These are phyloP conservation scores for Ilex aquifolium DNA, from an alignment of 257 asterid genomes.

Conservation along the genomic window DNA sequence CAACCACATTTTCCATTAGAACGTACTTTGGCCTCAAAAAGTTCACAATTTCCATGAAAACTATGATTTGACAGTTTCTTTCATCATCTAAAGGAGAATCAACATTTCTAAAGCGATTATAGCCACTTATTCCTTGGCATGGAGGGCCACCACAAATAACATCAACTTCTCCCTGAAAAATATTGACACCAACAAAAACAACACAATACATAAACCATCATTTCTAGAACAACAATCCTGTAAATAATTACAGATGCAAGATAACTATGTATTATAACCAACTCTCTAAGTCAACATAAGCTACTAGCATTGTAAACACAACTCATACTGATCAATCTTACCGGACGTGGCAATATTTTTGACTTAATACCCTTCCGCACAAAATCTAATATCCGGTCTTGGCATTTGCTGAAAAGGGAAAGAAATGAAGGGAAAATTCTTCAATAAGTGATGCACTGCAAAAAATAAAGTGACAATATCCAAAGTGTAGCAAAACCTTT, in stretches of 20 bases:
- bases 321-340: conserved; percentile 22
- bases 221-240: neutral
- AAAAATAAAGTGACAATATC: neutral
- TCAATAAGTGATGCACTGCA: neutral
- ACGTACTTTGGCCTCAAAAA: conserved; percentile 48
- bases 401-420: conserved; percentile 30
- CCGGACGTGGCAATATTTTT: conserved; percentile 43
- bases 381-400: conserved; percentile 32
- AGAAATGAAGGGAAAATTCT: conserved; percentile 13
- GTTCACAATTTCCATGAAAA: conserved; percentile 44
- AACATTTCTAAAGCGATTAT: conserved; percentile 42
- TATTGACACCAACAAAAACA: neutral
- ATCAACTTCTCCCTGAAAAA: conserved; percentile 42
- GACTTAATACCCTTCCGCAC: conserved; percentile 28
- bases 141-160: conserved; percentile 58
- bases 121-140: conserved; percentile 60
- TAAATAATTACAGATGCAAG: neutral
- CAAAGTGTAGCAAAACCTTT: conserved; percentile 2
- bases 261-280: neutral
- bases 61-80: conserved; percentile 34
- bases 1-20: conserved; percentile 50
- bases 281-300: neutral
- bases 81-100: conserved; percentile 45
- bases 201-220: neutral
- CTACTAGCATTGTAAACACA: neutral